Base-by-base conservation (phyloP, 768 basidiomycete genomes). In the Trametes sanguinea region DNA sequence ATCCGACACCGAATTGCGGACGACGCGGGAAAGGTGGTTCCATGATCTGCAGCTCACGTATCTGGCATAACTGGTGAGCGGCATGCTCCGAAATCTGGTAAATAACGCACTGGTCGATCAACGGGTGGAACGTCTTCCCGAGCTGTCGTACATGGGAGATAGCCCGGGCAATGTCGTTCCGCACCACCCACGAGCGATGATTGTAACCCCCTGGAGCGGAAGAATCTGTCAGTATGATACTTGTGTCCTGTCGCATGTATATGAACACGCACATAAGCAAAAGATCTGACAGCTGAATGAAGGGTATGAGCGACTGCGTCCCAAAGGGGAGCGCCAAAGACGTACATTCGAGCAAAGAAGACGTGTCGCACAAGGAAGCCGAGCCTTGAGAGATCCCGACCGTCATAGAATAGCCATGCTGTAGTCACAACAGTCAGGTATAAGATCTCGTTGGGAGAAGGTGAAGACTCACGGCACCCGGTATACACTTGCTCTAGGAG, bases 261-360 rank as follows among this genome's bases (percentile, higher is more conserved):
- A n/a, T n/a, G n/a, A n/a, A n/a, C n/a, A 77, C 81, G 48, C 68
- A 85, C 85, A 63, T 35, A 85, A 67, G 57, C 78, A 80, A 6
- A 85, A 64, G 8, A 76, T 74, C 62, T 77, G 74, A 65, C 81
- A 85, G 17, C 85, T 85, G 39, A 4, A 22, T 45, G 39, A 17
- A 35, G 55, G 47, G 14, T 4, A 16, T 66, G 59, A 51, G n/a
- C n/a, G n/a, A n/a, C n/a, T n/a, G n/a, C n/a, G n/a, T n/a, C n/a
- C n/a, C n/a, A n/a, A n/a, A n/a, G n/a, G n/a, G n/a, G n/a, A n/a
- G n/a, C n/a, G n/a, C n/a, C n/a, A n/a, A n/a, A n/a, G 10, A 74
- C 83, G 63, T 64, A 85, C 84, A 85, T 71, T 47, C 84, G 76
- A n/a, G 77, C 73, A 7, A 78, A 76, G 61, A 82, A 85, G 0